A percentile compares a stretch with the other conserved stretches of the same genome.
phyloP scores from a whole-genome alignment of 192 early-diverging fungal species.

The Backusella parvicylindrica region DNA sequence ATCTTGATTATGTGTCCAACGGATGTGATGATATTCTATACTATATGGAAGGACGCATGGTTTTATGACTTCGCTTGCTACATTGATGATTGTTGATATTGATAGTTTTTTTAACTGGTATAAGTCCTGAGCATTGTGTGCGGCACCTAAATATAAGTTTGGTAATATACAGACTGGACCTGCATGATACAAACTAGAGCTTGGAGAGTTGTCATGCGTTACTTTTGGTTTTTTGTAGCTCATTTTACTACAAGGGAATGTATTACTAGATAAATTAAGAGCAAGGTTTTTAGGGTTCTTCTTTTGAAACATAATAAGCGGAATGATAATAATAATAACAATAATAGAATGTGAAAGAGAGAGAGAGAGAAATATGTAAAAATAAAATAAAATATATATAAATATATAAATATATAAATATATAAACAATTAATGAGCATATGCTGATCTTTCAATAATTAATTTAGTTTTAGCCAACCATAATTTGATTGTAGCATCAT shows the following conservation, averaged over 20 bases:
- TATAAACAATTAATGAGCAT: constrained; percentile 4
- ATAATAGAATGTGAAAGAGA: neutral
- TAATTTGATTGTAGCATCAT: neutral
- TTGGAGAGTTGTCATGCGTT: neutral
- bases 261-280: neutral
- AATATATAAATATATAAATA: neutral
- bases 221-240: constrained; percentile 1
- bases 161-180: constrained; percentile 63
- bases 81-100: constrained; percentile 64
- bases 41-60: constrained; percentile 4
- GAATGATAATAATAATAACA: neutral
- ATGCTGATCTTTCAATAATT: constrained; percentile 1
- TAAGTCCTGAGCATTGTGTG: constrained; percentile 54
- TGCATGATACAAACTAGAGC: neutral
- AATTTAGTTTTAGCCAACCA: constrained; percentile 12
- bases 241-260: neutral
- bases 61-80: constrained; percentile 59
- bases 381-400: neutral
- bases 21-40: constrained; percentile 56
- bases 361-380: neutral
- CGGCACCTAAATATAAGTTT: constrained; percentile 61
- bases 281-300: constrained; percentile 12
- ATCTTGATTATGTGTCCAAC: constrained; percentile 73
- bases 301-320: neutral
- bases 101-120: neutral